Percentiles rank a stretch among this genome's conserved stretches.
These are phyloP conservation scores for Arthrobotrys sphaeroides DNA, from an alignment of 2,329 filamentous ascomycete species.

Conservation along the genomic window DNA sequence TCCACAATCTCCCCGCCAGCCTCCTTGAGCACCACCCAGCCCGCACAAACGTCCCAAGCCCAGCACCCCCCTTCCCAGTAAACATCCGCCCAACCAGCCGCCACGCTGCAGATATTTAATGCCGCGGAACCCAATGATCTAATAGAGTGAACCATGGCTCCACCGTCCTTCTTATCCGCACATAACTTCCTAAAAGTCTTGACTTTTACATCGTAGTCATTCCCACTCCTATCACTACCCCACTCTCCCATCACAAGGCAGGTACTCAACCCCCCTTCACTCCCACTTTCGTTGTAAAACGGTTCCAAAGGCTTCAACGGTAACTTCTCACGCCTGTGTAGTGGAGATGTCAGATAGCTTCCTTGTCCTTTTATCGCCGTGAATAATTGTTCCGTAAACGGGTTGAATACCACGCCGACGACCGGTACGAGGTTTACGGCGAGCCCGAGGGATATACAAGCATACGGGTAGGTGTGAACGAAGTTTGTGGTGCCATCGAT, in stretches of 20 bases:
- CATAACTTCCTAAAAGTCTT: slow-evolving; percentile 66
- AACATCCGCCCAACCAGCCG: slow-evolving; percentile 68
- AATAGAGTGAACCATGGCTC: slow-evolving; percentile 71
- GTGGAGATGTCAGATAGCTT: slow-evolving; percentile 62
- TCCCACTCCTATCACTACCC: slow-evolving; percentile 69
- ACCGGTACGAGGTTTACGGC: slow-evolving; percentile 65
- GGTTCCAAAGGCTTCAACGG: slow-evolving; percentile 62
- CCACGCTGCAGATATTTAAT: slow-evolving; percentile 70
- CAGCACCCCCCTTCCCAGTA: slow-evolving; percentile 74
- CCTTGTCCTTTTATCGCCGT: slow-evolving; percentile 68
- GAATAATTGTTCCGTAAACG: slow-evolving; percentile 68
- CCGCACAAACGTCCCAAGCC: slow-evolving; percentile 74
- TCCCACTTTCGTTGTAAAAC: slow-evolving; percentile 58
- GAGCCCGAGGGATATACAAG: slow-evolving; percentile 70
- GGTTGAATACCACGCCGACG: slow-evolving; percentile 71
- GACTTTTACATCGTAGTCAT: slow-evolving; percentile 69
- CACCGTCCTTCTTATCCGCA: slow-evolving; percentile 66
- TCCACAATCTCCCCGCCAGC: slow-evolving; percentile 70
- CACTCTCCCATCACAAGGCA: slow-evolving; percentile 70
- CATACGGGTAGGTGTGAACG: slow-evolving; percentile 70
- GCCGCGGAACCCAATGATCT: slow-evolving; percentile 70
- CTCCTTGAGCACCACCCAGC: slow-evolving; percentile 70
- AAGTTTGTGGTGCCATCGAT: slow-evolving; percentile 75
- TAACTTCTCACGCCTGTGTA: slow-evolving; percentile 28
- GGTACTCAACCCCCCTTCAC: slow-evolving; percentile 62